phyloP scores from a whole-genome alignment of 768 basidiomycete species.

The Boletales sp. region DNA sequence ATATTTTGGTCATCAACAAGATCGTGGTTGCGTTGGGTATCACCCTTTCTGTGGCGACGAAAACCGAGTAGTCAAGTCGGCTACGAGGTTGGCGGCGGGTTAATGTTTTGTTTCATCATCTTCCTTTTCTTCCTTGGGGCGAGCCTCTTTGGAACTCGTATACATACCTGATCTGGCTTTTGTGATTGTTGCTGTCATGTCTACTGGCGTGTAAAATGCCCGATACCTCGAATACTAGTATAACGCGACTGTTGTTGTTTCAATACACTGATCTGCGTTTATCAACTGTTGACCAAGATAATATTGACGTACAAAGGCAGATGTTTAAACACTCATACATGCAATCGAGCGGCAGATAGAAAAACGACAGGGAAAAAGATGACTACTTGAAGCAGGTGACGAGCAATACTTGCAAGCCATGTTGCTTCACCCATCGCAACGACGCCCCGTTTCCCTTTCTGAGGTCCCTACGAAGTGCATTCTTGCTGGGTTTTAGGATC shows the following conservation, averaged over 20 bases:
- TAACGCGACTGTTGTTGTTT: too few species aligned
- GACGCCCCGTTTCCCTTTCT: conserved; percentile 45
- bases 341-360: too few species aligned
- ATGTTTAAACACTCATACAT: too few species aligned
- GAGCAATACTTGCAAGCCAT: conserved; percentile 60
- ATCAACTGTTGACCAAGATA: too few species aligned
- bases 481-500: conserved; percentile 61
- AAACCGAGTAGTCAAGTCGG: conserved; percentile 1
- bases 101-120: not conserved
- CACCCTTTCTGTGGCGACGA: conserved; percentile 5
- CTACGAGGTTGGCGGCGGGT: too few species aligned
- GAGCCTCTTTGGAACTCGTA: not conserved
- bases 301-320: too few species aligned
- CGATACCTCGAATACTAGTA: conserved; percentile 13
- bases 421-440: conserved; percentile 58
- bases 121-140: conserved; percentile 6
- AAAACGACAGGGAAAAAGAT: not conserved
- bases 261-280: too few species aligned
- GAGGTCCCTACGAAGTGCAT: conserved; percentile 59
- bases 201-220: conserved; percentile 14
- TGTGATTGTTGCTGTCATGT: not conserved
- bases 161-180: not conserved
- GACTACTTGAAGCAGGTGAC: conserved; percentile 45
- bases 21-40: conserved; percentile 35
- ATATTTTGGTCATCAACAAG: conserved; percentile 32